Base-by-base conservation (phyloP, 495 filamentous ascomycete species). In the Cladorrhinum samala region DNA sequence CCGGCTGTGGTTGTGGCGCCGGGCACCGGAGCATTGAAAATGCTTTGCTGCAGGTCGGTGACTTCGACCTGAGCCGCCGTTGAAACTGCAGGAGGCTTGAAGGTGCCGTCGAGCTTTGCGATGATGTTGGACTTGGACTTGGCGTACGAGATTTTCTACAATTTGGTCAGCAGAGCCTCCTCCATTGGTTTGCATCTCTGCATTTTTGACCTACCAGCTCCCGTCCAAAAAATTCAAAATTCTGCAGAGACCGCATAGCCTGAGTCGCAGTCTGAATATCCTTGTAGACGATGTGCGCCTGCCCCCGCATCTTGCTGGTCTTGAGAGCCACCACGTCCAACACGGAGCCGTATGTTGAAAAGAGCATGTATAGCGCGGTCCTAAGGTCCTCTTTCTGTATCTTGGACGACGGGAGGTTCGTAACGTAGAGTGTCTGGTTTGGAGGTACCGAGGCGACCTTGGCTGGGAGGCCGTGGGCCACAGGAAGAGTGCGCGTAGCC, bases 251-350 rank as follows among this genome's bases (percentile, higher is more conserved):
- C 50, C 91, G 77, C 83, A 97, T 86, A 2, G 93, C 93, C 62
- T 94, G 88, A 25, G 91, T 93, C 42, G 89, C 90, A 2, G 85
- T 79, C 52, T 92, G 85, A 11, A 91, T 73, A 64, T 99, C 93
- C 53, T 87, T 82, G 68, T 89, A 96, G 2, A 91, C 88, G 43
- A 99, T 76, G 64, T 96, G 91, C 47, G 93, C 94, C 68, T 97
- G 93, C 2, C 93, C 93, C 33, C 94, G 87, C 86, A 95, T 91
- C 71, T 90, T 91, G 61, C 74, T 74, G 0, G 88, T 93, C 70
- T 88, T 91, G 61, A 96, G 76, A 27, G 88, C 86, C 27, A 95
- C 87, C n/a, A 99, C 84, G 64, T 97, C 93, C 45, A 99, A 80
- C 13, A 99, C 87, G 8, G 88, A 83, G 18, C 94, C 94, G 66